phyloP scores from a whole-genome alignment of 2,329 filamentous ascomycete genomes.

The Fonsecaea monophora region DNA sequence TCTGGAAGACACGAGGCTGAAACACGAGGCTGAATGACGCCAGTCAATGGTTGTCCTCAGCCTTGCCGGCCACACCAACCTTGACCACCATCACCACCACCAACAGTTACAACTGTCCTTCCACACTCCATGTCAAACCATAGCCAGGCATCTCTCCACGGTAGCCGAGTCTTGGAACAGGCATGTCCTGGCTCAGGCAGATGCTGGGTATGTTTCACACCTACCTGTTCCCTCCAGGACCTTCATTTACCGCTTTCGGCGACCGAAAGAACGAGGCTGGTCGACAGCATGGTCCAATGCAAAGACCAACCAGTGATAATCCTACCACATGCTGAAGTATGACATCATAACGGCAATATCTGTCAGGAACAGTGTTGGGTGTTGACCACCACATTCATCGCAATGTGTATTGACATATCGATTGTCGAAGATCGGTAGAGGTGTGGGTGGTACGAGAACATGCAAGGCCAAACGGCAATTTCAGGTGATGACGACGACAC shows the following conservation, averaged over 20 bases:
- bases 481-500: neutral
- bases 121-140: neutral
- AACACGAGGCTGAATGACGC: neutral
- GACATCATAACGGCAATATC: neutral
- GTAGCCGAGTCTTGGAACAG: neutral
- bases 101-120: neutral
- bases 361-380: neutral
- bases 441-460: neutral
- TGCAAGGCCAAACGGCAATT: neutral
- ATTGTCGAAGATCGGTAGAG: neutral
- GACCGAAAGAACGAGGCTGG: conserved; percentile 5
- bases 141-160: neutral
- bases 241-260: neutral
- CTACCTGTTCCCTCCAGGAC: neutral
- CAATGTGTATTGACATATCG: neutral
- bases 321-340: neutral
- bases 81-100: neutral
- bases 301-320: neutral
- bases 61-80: neutral
- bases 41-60: neutral
- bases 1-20: neutral
- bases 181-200: neutral
- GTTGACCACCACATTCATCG: neutral
- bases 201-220: neutral
- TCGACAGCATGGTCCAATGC: neutral